phyloP scores from a whole-genome alignment of 2,329 filamentous ascomycete species.

The Trichophaea hybrida region DNA sequence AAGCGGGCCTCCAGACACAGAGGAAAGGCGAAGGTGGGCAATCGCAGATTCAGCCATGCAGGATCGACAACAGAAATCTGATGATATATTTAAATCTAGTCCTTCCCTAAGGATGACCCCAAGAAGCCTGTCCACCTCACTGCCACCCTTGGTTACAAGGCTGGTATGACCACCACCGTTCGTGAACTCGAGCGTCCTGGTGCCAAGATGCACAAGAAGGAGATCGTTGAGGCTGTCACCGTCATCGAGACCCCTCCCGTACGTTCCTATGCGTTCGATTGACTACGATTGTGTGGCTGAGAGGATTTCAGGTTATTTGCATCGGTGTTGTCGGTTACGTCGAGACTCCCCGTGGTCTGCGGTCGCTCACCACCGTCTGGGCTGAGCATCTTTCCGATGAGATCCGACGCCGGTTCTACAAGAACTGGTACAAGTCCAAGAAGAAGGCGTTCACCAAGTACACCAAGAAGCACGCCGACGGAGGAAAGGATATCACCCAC shows the following conservation, averaged over 20 bases:
- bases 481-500: constrained; percentile 76
- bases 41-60: constrained; percentile 3
- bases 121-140: constrained; percentile 99
- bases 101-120: constrained; percentile 98
- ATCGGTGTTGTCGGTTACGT: constrained; percentile 99
- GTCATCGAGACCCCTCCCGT: constrained; percentile 91
- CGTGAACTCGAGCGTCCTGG: constrained; percentile 97
- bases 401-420: constrained; percentile 99
- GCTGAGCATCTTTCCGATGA: constrained; percentile 98
- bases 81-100: constrained; percentile 13
- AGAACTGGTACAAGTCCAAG: constrained; percentile 99
- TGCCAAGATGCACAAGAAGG: constrained; percentile 99
- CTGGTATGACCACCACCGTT: constrained; percentile 99
- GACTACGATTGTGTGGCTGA: constrained; percentile 6
- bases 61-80: constrained; percentile 4
- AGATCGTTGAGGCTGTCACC: constrained; percentile 78
- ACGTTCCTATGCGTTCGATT: constrained; percentile 35
- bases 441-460: constrained; percentile 99
- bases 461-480: constrained; percentile 97
- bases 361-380: constrained; percentile 98
- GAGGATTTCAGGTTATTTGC: constrained; percentile 72
- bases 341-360: constrained; percentile 97
- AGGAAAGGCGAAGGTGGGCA: constrained; percentile 93
- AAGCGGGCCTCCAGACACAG: constrained; percentile 78
- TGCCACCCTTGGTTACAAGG: constrained; percentile 98